Base-by-base conservation (phyloP, 805 yeast species). In the Debaryomyces hansenii region DNA sequence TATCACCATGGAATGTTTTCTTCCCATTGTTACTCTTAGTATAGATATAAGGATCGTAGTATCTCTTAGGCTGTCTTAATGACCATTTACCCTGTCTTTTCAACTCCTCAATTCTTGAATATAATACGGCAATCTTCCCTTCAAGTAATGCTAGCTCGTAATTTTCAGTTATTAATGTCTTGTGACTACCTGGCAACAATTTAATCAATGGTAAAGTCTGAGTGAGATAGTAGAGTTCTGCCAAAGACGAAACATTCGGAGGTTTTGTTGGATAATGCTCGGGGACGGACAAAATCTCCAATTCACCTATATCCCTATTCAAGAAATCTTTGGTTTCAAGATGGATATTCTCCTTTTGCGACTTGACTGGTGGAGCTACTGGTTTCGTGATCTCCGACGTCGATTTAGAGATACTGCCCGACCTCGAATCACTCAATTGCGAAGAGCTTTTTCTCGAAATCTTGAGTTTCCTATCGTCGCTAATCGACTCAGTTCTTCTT, bases 21-120 rank as follows among this genome's bases (percentile, higher is more conserved):
- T 70, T 62, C 20, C 54, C 59, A 5, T 54, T 45, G 6, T 35
- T 34, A 15, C 54, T 55, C 28, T 43, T 40, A 34, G 50, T 38
- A 7, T 51, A 29, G 38, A 56, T 46, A 50, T 79, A 79, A 0
- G 98, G 97, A 53, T 89, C 96, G 10, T 74, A 59, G 57, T 76
- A 85, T 51, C 79, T 77, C 43, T 78, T 72, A 0, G 96, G 96
- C 62, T 94, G 99, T 44, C 96, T 76, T 44, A 94, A 70, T 18
- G 96, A 85, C 98, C 99, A 94, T 56, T 87, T 83, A 2, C 88
- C 87, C 47, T 85, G 85, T 40, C 96, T 74, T 62, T 90, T 89
- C 51, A 94, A 74, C 62, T 92, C 98, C 59, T 92, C 98, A 40
- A 94, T 91, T 50, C 98, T 75, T 1, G 95, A 86, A 56, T 90